phyloP scores from a whole-genome alignment of 306 rosid species.

The Corylus americana region DNA sequence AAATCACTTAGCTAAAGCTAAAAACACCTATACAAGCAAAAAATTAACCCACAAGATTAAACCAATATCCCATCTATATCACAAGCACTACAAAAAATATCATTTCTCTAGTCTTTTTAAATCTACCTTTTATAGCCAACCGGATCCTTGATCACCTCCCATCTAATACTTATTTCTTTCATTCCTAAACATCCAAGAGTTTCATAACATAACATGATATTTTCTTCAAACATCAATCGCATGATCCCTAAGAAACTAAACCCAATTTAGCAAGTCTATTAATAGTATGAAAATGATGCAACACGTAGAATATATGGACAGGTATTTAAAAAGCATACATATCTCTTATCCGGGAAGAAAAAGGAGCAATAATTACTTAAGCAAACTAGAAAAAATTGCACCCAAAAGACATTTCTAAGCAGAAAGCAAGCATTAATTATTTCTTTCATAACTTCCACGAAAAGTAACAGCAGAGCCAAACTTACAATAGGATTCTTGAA shows the following conservation, averaged over 20 bases:
- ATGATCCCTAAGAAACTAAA: background rate
- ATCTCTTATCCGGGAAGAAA: background rate
- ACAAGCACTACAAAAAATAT: too few relatives aligned
- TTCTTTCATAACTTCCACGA: background rate
- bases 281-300: background rate
- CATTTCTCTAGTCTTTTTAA: too few relatives aligned
- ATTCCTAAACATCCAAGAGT: background rate
- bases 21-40: too few relatives aligned
- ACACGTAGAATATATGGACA: background rate
- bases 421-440: background rate
- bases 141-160: too few relatives aligned
- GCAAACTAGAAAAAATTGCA: background rate
- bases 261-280: background rate
- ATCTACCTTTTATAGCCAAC: too few relatives aligned
- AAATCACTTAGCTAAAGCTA: too few relatives aligned
- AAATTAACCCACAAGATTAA: too few relatives aligned
- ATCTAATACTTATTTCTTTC: background rate
- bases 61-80: too few relatives aligned
- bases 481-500: background rate
- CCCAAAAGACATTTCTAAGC: background rate
- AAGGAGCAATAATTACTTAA: background rate
- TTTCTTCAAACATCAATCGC: background rate
- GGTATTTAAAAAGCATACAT: background rate
- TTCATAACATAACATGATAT: background rate
- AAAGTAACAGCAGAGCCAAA: background rate